A percentile compares a stretch with the other conserved stretches of the same genome.
Conservation (phyloP, 1,139 yeast species). For the Candida albicans region DNA sequence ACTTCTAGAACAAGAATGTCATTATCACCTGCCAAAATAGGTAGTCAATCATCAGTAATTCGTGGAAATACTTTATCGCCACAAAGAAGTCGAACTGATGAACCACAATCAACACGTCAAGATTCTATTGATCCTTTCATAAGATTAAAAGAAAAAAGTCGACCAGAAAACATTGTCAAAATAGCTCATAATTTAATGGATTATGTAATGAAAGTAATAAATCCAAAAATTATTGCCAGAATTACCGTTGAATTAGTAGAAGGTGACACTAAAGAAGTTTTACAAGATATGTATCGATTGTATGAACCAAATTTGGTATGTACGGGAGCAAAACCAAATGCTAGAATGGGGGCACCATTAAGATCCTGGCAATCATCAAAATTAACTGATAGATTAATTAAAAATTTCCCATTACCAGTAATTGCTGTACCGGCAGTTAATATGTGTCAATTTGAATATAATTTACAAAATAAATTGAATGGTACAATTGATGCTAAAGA, state of each 20-base stretch:
- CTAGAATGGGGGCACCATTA: constrained; percentile 50
- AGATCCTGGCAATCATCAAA: constrained; percentile 62
- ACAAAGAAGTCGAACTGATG: not conserved
- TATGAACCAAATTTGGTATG: constrained; percentile 66
- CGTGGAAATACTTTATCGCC: constrained; percentile 2
- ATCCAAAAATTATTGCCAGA: constrained; percentile 51
- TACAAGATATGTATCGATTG: constrained; percentile 60
- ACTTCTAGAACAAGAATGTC: constrained; percentile 11
- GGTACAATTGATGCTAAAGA: not conserved
- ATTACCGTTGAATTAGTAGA: constrained; percentile 63
- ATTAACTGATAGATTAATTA: constrained; percentile 62
- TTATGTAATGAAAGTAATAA: constrained; percentile 48
- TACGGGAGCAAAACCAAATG: constrained; percentile 57
- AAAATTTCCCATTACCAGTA: constrained; percentile 66
- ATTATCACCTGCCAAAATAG: constrained; percentile 14
- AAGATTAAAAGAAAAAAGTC: constrained; percentile 33
- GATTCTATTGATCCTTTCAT: constrained; percentile 19
- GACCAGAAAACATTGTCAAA: constrained; percentile 36
- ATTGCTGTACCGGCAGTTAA: constrained; percentile 67
- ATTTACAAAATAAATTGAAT: constrained; percentile 25
- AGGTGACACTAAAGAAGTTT: constrained; percentile 56
- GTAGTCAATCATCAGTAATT: not conserved
- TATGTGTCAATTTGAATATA: constrained; percentile 53
- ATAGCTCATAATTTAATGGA: constrained; percentile 44
- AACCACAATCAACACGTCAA: not conserved